Evolutionary conservation across 2,329 filamentous ascomycete genomes (phyloP), one percentile per base, ranked within the genome.

Genomic region (Septoria petroselini): DNA sequence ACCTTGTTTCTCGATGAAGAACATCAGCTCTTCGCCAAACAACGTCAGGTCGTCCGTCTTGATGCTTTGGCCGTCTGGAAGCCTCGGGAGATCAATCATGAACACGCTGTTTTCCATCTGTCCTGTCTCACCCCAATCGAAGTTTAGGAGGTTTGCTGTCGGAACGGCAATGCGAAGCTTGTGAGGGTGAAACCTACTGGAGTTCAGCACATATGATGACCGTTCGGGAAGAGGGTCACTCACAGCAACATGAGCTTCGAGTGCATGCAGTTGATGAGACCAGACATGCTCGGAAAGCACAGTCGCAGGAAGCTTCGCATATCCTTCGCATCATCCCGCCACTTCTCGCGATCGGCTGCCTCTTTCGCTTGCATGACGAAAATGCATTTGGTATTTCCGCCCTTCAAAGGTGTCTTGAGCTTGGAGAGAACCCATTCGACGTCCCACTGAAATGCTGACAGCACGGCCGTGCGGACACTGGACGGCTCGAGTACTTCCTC

Each of bases 401-500:
- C 73, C 17, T 88, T 75, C 21, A 95, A 67, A 14, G 65, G 60
- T 1, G 59, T 56, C 65, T 93, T 94, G 4, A 69, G 48, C 74
- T 77, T 68, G 12, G 65, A 59, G 21, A 91, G 68, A 37, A 93
- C 67, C 88, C 88, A 96, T 21, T 85, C 78, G 11, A 85, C 79
- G 55, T 97, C 85, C 83, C 88, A 93, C 65, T 91, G 82, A 60
- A 86, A 97, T 0, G 91, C 88, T 59, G 90, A 95, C 4, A 97
- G 71, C 0, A 97, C 79, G 1, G 88, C 91, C 31, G 89, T 79
- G 42, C 86, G 74, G 7, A 97, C 74, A 9, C 83, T 77, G 1
- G 80, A 71, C 53, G 81, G 84, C 65, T 95, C 86, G 1, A 96
- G 70, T 0, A 96, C 80, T 66, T 96, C 90, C 62, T 95, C 88